phyloP scores from a whole-genome alignment of 2,329 filamentous ascomycete species.

The Trichoderma sp. region DNA sequence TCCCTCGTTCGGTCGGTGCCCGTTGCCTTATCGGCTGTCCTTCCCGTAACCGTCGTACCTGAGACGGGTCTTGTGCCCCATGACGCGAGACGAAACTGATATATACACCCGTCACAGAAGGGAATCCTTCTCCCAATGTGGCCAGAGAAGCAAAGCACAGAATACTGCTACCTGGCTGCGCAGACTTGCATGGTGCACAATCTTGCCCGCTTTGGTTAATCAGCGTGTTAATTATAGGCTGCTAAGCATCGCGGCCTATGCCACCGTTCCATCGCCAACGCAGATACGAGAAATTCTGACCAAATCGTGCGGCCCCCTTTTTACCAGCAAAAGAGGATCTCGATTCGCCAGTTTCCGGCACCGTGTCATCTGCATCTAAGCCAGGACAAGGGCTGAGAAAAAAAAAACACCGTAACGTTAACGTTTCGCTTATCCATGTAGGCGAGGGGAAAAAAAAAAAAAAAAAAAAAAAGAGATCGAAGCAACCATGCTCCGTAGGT shows the following conservation, averaged over 20 bases:
- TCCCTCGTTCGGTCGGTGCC: neutral
- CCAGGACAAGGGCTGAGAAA: conserved; percentile 3
- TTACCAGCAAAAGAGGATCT: conserved; percentile 6
- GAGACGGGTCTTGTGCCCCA: conserved; percentile 7
- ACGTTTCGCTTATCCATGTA: neutral
- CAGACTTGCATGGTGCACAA: neutral
- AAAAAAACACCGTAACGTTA: neutral
- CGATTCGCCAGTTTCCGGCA: conserved; percentile 16
- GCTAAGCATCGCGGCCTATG: neutral
- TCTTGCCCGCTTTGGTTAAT: conserved; percentile 14
- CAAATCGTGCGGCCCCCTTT: conserved; percentile 15
- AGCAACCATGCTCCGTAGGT: neutral
- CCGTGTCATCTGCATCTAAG: conserved; percentile 19
- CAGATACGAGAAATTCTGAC: conserved; percentile 12
- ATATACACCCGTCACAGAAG: neutral
- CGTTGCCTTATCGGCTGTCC: neutral
- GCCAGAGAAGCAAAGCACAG: neutral
- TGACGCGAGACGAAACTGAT: conserved; percentile 4
- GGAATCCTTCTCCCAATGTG: neutral
- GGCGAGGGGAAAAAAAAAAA: neutral
- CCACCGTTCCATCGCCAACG: conserved; percentile 5
- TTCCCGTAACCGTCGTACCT: conserved; percentile 18
- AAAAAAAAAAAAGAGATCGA: neutral
- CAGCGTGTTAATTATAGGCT: conserved; percentile 1
- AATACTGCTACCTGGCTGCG: neutral